Conservation (phyloP, 2,329 filamentous ascomycete species). For the Pyricularia pennisetigena region DNA sequence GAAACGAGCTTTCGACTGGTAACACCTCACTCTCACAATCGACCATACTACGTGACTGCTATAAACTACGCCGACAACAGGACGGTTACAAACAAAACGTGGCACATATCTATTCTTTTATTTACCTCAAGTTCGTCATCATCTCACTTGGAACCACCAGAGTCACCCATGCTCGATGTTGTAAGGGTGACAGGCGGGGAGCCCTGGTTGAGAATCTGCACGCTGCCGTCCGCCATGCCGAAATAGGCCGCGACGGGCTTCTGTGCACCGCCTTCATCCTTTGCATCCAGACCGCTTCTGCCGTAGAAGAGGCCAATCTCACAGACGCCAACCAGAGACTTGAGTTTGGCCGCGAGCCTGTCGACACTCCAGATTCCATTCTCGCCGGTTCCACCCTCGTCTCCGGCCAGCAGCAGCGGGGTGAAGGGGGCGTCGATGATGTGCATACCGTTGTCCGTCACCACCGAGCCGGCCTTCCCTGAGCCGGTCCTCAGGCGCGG, state of each 20-base stretch:
- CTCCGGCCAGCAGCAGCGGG: slow-evolving; percentile 52
- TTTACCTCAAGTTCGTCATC: neutral
- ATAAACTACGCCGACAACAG: neutral
- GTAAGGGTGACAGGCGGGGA: slow-evolving; percentile 3
- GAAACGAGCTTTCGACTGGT: neutral
- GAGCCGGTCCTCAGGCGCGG: slow-evolving; percentile 55
- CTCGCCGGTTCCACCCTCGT: slow-evolving; percentile 29
- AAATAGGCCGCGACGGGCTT: slow-evolving; percentile 94
- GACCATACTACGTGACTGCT: neutral
- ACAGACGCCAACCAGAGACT: slow-evolving; percentile 75
- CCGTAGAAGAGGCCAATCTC: slow-evolving; percentile 90
- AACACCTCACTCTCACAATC: neutral
- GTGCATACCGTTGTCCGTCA: slow-evolving; percentile 76
- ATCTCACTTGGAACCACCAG: neutral
- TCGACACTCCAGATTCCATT: slow-evolving; percentile 74
- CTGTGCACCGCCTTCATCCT: slow-evolving; percentile 58
- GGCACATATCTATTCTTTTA: neutral
- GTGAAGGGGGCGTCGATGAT: slow-evolving; percentile 89
- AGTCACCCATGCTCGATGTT: neutral
- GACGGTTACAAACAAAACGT: neutral
- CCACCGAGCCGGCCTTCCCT: slow-evolving; percentile 70
- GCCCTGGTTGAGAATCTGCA: slow-evolving; percentile 33
- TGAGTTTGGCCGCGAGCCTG: slow-evolving; percentile 62
- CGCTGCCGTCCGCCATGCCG: slow-evolving; percentile 70
- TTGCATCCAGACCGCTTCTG: slow-evolving; percentile 60